Evolutionary conservation across 257 asterid species (phyloP).

Genomic region (Cordia subcordata): DNA sequence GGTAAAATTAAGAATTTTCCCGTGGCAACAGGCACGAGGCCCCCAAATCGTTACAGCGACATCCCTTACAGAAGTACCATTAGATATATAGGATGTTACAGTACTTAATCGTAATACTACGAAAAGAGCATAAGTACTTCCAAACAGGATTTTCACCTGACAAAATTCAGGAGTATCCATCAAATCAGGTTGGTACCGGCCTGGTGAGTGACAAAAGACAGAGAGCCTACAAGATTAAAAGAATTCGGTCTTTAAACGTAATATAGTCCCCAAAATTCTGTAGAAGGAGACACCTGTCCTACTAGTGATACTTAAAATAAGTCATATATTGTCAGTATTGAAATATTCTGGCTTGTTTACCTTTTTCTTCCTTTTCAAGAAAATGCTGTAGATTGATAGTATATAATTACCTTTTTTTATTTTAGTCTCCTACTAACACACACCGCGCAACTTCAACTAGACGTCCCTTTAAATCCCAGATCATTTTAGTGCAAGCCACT

Average conservation of each 20-base stretch:
- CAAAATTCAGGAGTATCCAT: too few relatives aligned
- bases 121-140: too few relatives aligned
- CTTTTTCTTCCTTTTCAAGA: neutral
- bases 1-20: too few relatives aligned
- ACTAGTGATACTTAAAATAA: neutral
- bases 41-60: too few relatives aligned
- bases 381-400: neutral
- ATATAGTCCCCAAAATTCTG: too few relatives aligned
- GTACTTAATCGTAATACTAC: too few relatives aligned
- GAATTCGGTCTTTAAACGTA: neutral
- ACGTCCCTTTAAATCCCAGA: slow-evolving; percentile 31
- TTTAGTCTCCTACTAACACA: neutral
- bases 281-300: too few relatives aligned
- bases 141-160: too few relatives aligned
- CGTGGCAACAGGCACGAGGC: too few relatives aligned
- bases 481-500: slow-evolving; percentile 4
- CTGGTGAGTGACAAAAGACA: slow-evolving; percentile 40
- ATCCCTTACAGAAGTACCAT: too few relatives aligned
- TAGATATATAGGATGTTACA: too few relatives aligned
- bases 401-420: neutral
- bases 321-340: neutral
- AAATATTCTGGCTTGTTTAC: neutral
- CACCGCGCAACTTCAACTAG: slow-evolving; percentile 10
- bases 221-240: neutral
- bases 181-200: slow-evolving; percentile 39